Base-by-base conservation (phyloP, 2,329 filamentous ascomycete species). In the Coniochaeta sp. region DNA sequence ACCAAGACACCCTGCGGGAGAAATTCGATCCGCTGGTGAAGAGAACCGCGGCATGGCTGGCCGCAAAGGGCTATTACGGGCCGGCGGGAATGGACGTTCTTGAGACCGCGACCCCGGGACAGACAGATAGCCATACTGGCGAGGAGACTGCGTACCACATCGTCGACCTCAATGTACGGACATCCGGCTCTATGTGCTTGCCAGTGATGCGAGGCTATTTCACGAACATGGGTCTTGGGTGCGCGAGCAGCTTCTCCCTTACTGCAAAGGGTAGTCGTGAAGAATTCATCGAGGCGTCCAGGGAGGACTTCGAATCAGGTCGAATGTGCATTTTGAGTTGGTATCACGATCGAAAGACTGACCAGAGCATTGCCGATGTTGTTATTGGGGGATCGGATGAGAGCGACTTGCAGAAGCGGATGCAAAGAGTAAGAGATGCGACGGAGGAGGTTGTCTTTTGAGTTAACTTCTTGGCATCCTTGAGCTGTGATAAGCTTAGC, bases 131-230 rank as follows among this genome's bases (percentile, higher is more conserved):
- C 16, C 16, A 60, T 24, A 59, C 33, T 1, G 62, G 62, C 31
- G 62, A 62, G 6, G 28, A 43, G 26, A 64, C 60, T 6, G n/a
- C 50, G 58, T 66, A 65, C 31, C 64, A 71, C 19, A 64, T 72
- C n/a, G 71, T 72, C 22, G 71, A 73, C 31, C 65, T 74, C 57
- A 74, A 74, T 54, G 66, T 71, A n/a, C 64, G 71, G 11, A 72
- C 70, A 7, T 71, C 70, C 17, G 72, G 70, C 2, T 71, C 68
- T 0, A 59, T 70, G n/a, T 67, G 64, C 31, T 58, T 73, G 26
- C 69, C 71, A 14, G 58, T 74, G 54, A 58, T 73, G 47, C 60
- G 60, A n/a, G 63, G 61, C 2, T 69, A 71, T 57, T 73, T 73
- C 56, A 68, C 62, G 1, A 63, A 62, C 12, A 62, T 69, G 7